phyloP scores from a whole-genome alignment of 2,329 filamentous ascomycete genomes.

The Colletotrichum musicola region DNA sequence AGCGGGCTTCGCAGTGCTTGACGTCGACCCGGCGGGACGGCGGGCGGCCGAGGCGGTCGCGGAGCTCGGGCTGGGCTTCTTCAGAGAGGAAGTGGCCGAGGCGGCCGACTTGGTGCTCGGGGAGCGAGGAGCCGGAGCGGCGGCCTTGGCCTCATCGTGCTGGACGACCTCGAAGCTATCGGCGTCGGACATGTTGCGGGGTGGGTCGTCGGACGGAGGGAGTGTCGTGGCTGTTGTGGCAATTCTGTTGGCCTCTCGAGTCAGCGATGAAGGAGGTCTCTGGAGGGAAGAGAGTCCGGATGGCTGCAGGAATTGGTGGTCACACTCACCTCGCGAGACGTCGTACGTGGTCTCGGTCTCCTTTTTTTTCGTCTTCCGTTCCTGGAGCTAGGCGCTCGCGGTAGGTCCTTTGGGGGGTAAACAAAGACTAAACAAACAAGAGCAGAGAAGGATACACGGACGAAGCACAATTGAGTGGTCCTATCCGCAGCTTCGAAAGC shows the following conservation, averaged over 20 bases:
- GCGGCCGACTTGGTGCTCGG: slow-evolving; percentile 49
- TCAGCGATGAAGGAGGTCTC: slow-evolving; percentile 3
- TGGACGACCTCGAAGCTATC: slow-evolving; percentile 60
- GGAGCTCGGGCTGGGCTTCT: slow-evolving; percentile 47
- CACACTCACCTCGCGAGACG: slow-evolving; percentile 34
- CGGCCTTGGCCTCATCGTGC: slow-evolving; percentile 52
- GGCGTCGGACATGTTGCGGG: slow-evolving; percentile 59
- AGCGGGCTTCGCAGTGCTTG: slow-evolving; percentile 47
- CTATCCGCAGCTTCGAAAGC: slow-evolving; percentile 25
- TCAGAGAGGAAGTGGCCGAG: slow-evolving; percentile 47
- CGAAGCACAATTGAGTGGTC: slow-evolving; percentile 16
- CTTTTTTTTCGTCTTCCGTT: slow-evolving; percentile 19
- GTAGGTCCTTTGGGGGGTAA: slow-evolving; percentile 2
- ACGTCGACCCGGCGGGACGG: slow-evolving; percentile 50
- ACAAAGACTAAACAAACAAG: slow-evolving; percentile 4
- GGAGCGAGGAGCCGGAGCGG: slow-evolving; percentile 45
- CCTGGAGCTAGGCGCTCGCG: slow-evolving; percentile 15
- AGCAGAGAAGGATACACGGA: slow-evolving; percentile 19
- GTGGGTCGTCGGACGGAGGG: slow-evolving; percentile 24
- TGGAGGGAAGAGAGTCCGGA: slow-evolving; percentile 4
- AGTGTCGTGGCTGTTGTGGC: background rate
- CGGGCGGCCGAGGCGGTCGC: slow-evolving; percentile 49
- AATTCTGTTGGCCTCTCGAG: slow-evolving; percentile 24
- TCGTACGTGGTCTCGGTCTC: slow-evolving; percentile 18
- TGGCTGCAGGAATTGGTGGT: slow-evolving; percentile 29